A percentile compares a stretch with the other conserved stretches of the same genome.
Conservation (phyloP, 164 flowering plant species). For the Piper longum region DNA sequence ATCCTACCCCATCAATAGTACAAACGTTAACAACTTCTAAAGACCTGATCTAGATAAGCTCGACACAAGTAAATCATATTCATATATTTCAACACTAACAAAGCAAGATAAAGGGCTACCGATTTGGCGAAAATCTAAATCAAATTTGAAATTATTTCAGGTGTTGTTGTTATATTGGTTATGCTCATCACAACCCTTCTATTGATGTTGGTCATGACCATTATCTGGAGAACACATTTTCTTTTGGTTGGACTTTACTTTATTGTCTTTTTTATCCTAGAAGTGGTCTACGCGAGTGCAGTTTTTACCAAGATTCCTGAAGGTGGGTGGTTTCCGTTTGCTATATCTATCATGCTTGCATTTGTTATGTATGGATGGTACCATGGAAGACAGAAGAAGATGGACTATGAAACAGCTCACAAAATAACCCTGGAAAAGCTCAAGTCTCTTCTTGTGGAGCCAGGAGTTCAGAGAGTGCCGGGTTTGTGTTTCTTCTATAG, state of each 20-base stretch:
- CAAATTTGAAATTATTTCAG: slow-evolving; percentile 19
- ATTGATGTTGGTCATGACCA: slow-evolving; percentile 63
- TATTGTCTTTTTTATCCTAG: slow-evolving; percentile 43
- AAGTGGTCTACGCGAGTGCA: slow-evolving; percentile 65
- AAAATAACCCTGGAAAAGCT: slow-evolving; percentile 39
- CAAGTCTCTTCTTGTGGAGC: slow-evolving; percentile 29
- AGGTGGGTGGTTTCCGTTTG: slow-evolving; percentile 91
- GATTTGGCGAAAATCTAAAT: background rate
- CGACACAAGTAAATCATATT: too few relatives aligned
- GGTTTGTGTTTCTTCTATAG: slow-evolving; percentile 75
- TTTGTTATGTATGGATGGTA: slow-evolving; percentile 81
- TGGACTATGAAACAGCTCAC: slow-evolving; percentile 52
- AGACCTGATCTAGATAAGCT: too few relatives aligned
- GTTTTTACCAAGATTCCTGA: slow-evolving; percentile 55
- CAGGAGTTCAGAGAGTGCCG: slow-evolving; percentile 55
- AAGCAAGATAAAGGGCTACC: background rate
- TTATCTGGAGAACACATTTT: slow-evolving; percentile 56
- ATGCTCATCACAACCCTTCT: slow-evolving; percentile 76
- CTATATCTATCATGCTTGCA: slow-evolving; percentile 61
- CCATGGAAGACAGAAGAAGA: slow-evolving; percentile 65
- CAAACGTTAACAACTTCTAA: too few relatives aligned
- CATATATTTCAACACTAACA: too few relatives aligned
- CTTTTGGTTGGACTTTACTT: slow-evolving; percentile 43
- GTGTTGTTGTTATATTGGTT: slow-evolving; percentile 74
- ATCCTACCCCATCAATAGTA: too few relatives aligned